These are phyloP conservation scores for Sporodiniella umbellata DNA, from an alignment of 371 early-diverging fungal genomes.

Conservation along the genomic window DNA sequence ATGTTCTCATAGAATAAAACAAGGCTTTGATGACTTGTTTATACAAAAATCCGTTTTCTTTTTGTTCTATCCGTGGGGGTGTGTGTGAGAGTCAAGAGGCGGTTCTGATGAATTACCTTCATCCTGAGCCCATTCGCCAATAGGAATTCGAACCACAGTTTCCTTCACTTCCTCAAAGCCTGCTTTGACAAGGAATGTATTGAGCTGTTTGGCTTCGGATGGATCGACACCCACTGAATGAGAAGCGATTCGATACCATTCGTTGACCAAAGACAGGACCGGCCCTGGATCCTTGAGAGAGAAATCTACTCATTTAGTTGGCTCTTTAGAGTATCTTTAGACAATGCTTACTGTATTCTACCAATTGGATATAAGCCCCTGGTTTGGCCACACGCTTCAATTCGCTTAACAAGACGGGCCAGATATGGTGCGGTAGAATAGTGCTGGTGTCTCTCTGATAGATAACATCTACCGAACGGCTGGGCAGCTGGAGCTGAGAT, in stretches of 20 bases:
- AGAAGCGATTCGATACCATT: slow-evolving; percentile 37
- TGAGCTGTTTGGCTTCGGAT: slow-evolving; percentile 5
- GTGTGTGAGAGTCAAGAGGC: not conserved
- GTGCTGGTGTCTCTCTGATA: slow-evolving; percentile 50
- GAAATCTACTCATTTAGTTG: slow-evolving; percentile 14
- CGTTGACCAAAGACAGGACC: slow-evolving; percentile 34
- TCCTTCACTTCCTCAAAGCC: slow-evolving; percentile 30
- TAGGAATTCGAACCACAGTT: slow-evolving; percentile 28
- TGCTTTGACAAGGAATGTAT: slow-evolving; percentile 2
- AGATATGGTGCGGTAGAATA: slow-evolving; percentile 39
- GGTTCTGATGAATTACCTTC: slow-evolving; percentile 22
- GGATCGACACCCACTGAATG: slow-evolving; percentile 27
- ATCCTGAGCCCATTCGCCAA: slow-evolving; percentile 46
- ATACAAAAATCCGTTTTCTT: slow-evolving; percentile 39
- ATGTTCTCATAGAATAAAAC: slow-evolving; percentile 36
- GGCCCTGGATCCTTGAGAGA: slow-evolving; percentile 34
- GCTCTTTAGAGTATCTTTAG: not conserved
- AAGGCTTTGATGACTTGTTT: slow-evolving; percentile 35
- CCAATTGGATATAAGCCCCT: slow-evolving; percentile 50
- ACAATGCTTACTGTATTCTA: slow-evolving; percentile 32
- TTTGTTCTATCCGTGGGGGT: slow-evolving; percentile 18
- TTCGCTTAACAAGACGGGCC: slow-evolving; percentile 37
- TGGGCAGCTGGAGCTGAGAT: slow-evolving; percentile 21
- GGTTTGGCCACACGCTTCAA: slow-evolving; percentile 43
- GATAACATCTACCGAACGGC: slow-evolving; percentile 51